Conservation (phyloP, 257 asterid genomes). For the Fraxinus anomala region DNA sequence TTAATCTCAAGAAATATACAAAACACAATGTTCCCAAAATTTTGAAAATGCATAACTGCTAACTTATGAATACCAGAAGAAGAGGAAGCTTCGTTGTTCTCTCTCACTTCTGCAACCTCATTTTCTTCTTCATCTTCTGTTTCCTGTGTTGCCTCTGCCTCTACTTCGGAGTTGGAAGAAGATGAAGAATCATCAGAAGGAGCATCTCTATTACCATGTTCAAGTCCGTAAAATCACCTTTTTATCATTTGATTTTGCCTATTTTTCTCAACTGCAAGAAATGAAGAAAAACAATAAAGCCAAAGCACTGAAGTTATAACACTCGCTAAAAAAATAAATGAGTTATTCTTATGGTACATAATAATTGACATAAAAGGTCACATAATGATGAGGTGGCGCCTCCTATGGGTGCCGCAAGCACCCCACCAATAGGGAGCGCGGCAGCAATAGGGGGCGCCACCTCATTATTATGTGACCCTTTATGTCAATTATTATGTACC, state of each 20-base stretch:
- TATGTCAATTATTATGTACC: no score
- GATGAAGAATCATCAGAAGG: slow-evolving; percentile 65
- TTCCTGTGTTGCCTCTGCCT: slow-evolving; percentile 51
- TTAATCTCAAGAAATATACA: slow-evolving; percentile 6
- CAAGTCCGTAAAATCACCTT: slow-evolving; percentile 74
- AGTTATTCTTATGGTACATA: no score
- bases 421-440: no score
- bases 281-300: slow-evolving; percentile 15
- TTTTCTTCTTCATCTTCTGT: slow-evolving; percentile 50
- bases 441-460: no score
- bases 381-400: no score
- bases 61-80: slow-evolving; percentile 47
- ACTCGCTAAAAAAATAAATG: no score
- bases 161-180: slow-evolving; percentile 68
- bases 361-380: no score
- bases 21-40: neutral
- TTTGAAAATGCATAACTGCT: neutral
- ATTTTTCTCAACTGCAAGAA: slow-evolving; percentile 44
- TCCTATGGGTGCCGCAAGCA: no score
- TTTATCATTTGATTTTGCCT: slow-evolving; percentile 59
- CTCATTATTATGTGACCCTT: no score
- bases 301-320: neutral
- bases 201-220: slow-evolving; percentile 70
- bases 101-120: slow-evolving; percentile 38
- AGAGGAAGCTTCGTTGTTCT: slow-evolving; percentile 41